phyloP scores from a whole-genome alignment of 2,329 filamentous ascomycete genomes.

The Apiospora aurea region DNA sequence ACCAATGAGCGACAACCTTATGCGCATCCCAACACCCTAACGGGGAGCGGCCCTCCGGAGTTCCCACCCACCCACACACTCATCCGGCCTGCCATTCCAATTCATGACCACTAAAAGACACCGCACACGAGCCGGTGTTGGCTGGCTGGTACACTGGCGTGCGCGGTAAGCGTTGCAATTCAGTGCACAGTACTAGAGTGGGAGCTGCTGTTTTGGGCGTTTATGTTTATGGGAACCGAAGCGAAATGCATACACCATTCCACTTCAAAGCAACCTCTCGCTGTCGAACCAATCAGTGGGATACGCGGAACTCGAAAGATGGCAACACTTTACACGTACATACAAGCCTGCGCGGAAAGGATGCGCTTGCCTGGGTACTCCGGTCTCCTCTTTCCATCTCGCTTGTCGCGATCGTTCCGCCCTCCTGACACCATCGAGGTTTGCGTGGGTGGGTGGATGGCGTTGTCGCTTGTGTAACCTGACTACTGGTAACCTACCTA shows the following conservation, averaged over 20 bases:
- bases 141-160: background rate
- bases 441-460: background rate
- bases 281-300: no score
- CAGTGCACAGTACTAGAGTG: background rate
- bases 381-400: background rate
- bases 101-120: background rate
- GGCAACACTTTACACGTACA: background rate
- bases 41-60: background rate
- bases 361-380: background rate
- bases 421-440: background rate
- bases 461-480: background rate
- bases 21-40: background rate
- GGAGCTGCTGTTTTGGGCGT: background rate
- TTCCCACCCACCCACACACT: background rate
- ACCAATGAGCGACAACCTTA: background rate
- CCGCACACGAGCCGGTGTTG: background rate
- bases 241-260: background rate
- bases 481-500: background rate
- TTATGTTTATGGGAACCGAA: background rate
- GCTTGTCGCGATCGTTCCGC: background rate
- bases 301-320: background rate
- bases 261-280: background rate
- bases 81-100: no score
- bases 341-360: background rate
- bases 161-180: background rate